Conservation (phyloP, 129 eudicot genomes). For the Tagetes erecta region DNA sequence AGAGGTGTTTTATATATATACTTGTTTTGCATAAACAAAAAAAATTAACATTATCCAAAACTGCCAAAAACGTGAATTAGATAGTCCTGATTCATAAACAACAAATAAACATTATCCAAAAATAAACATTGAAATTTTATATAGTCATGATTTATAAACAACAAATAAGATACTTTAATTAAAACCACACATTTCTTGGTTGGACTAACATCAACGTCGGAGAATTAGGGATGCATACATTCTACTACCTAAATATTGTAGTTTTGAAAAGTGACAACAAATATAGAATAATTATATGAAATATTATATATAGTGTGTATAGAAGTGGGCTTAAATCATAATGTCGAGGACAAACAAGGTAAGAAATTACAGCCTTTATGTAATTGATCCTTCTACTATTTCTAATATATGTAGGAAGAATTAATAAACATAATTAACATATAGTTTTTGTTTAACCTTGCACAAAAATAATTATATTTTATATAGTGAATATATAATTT, state of each 20-base stretch:
- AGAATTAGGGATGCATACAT: not conserved
- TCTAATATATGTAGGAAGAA: no score
- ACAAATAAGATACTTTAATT: not conserved
- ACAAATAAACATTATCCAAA: not conserved
- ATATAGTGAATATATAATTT: no score
- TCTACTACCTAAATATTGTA: not conserved
- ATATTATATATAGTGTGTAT: no score
- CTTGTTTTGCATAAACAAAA: not conserved
- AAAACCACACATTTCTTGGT: slow-evolving; percentile 9
- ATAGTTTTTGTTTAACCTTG: no score
- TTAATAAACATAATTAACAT: no score
- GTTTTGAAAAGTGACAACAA: not conserved
- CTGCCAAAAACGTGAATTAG: not conserved
- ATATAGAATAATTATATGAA: no score
- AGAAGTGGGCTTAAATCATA: no score
- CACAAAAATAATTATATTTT: no score
- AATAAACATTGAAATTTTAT: not conserved
- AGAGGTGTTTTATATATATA: slow-evolving; percentile 1
- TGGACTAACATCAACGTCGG: slow-evolving; percentile 22
- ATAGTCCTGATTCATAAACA: no score
- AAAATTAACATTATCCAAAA: not conserved
- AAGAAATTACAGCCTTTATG: no score
- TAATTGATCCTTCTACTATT: no score
- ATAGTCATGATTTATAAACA: not conserved
- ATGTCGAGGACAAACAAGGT: no score